Conservation (phyloP, 2,329 filamentous ascomycete species). For the Botrytis aclada region DNA sequence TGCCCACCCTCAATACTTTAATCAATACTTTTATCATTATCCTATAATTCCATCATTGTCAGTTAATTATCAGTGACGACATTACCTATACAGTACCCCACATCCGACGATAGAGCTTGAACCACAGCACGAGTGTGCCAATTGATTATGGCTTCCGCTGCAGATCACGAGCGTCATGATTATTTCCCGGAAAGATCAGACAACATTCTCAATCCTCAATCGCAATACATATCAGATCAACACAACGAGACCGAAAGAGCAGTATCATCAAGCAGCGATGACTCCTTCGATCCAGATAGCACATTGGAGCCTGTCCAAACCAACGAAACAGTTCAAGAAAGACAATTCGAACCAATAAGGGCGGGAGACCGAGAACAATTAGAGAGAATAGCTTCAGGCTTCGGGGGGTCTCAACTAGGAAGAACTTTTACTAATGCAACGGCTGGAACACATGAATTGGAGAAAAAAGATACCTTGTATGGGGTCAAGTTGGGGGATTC, state of each 20-base stretch:
- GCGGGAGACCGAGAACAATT: conserved; percentile 32
- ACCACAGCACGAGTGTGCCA: not conserved
- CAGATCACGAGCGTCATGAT: not conserved
- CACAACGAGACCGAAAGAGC: not conserved
- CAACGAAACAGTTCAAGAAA: conserved; percentile 24
- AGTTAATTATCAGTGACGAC: not conserved
- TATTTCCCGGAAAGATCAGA: conserved; percentile 1
- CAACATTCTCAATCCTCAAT: not conserved
- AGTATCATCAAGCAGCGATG: not conserved
- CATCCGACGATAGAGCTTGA: not conserved
- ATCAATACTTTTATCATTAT: not conserved
- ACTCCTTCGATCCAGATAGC: conserved; percentile 21
- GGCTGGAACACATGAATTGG: conserved; percentile 15
- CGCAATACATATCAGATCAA: not conserved
- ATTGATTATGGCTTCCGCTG: conserved; percentile 12
- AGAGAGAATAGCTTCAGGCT: conserved; percentile 31
- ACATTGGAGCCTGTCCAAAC: conserved; percentile 22
- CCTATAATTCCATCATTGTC: not conserved
- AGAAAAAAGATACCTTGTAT: conserved; percentile 34
- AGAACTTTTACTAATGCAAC: conserved; percentile 16
- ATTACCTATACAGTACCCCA: not conserved
- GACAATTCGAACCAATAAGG: conserved; percentile 30
- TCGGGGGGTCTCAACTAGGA: conserved; percentile 23
- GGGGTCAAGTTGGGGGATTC: conserved; percentile 46
- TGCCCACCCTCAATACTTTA: not conserved